Evolutionary conservation across 352 stramenopile species (phyloP).

Genomic region (Phytophthora sp.): DNA sequence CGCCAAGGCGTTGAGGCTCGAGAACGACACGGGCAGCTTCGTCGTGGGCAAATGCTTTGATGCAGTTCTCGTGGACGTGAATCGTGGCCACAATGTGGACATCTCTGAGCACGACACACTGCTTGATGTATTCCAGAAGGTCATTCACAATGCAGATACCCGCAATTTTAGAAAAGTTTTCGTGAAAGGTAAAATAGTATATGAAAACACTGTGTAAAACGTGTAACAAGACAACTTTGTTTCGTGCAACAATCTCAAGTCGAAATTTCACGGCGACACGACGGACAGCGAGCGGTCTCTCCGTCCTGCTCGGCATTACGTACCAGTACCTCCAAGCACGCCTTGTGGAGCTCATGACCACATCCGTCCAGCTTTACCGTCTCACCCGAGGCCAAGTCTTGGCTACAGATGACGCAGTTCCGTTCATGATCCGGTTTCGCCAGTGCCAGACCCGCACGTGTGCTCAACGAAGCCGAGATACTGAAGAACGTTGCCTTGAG

Average conservation of each 20-base stretch:
- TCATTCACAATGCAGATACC: conserved; percentile 85
- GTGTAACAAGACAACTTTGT: too few species aligned
- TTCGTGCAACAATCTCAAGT: neutral
- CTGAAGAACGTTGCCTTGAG: neutral
- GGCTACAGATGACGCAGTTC: conserved; percentile 66
- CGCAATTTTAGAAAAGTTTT: conserved; percentile 86
- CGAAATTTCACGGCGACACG: conserved; percentile 33
- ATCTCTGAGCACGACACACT: conserved; percentile 47
- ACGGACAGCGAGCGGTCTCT: conserved; percentile 34
- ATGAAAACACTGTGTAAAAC: conserved; percentile 12
- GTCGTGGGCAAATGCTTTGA: conserved; percentile 84
- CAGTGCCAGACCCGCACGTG: neutral
- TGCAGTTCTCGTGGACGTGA: conserved; percentile 78
- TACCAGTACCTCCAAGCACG: conserved; percentile 47
- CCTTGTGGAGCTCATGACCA: conserved; percentile 57
- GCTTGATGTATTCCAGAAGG: conserved; percentile 82
- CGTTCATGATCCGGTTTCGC: conserved; percentile 46
- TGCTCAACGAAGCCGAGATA: neutral
- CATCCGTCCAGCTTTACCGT: conserved; percentile 51
- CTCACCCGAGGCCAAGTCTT: conserved; percentile 59
- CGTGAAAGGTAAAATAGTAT: conserved; percentile 52
- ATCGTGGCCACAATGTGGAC: conserved; percentile 53
- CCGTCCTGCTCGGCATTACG: conserved; percentile 37
- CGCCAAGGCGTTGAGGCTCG: conserved; percentile 71
- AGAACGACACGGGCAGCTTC: conserved; percentile 81